These are phyloP conservation scores for Cercospora citrullina DNA, from an alignment of 2,329 filamentous ascomycete genomes.

Conservation along the genomic window DNA sequence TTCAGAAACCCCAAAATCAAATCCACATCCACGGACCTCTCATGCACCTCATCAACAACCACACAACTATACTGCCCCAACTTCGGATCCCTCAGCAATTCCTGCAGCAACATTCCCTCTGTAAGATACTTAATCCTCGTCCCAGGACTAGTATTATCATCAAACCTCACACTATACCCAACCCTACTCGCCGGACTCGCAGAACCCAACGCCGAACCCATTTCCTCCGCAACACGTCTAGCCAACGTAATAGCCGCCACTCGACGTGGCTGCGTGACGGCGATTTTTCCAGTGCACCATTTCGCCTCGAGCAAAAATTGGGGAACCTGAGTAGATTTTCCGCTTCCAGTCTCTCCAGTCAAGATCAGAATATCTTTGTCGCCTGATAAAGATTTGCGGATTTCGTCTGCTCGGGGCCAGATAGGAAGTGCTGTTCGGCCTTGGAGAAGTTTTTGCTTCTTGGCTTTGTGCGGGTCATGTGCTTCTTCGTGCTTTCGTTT, in stretches of 20 bases:
- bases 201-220: conserved; percentile 64
- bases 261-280: conserved; percentile 89
- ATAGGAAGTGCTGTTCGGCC: conserved; percentile 62
- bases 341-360: conserved; percentile 91
- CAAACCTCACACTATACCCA: conserved; percentile 93
- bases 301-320: conserved; percentile 79
- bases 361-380: conserved; percentile 73
- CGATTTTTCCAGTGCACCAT: conserved; percentile 85
- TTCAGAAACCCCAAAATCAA: conserved; percentile 85
- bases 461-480: not conserved
- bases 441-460: conserved; percentile 19
- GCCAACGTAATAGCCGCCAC: conserved; percentile 93
- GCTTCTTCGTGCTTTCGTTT: conserved; percentile 16
- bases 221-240: conserved; percentile 80
- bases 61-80: conserved; percentile 84
- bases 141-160: conserved; percentile 78
- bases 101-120: conserved; percentile 93
- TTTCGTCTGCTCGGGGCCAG: conserved; percentile 70
- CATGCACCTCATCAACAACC: conserved; percentile 95
- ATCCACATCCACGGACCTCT: conserved; percentile 92
- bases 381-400: conserved; percentile 60
- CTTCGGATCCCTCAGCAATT: conserved; percentile 81
- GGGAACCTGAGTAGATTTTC: conserved; percentile 94
- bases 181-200: conserved; percentile 65
- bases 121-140: conserved; percentile 91